Evolutionary conservation across 257 asterid species (phyloP), one percentile per base, ranked within the genome.

Genomic region (Nicotiana knightiana): DNA sequence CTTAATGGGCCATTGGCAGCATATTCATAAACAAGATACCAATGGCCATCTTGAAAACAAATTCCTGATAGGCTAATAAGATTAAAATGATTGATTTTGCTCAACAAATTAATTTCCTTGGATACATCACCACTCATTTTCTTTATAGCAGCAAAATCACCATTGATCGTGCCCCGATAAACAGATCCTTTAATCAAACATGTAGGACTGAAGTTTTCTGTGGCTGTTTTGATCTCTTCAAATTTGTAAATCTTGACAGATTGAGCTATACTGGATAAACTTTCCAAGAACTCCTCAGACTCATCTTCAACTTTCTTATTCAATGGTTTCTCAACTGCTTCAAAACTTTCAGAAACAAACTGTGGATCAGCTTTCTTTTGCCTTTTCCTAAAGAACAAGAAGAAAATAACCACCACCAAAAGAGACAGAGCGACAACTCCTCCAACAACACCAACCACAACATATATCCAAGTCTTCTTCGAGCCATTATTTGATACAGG

Each of bases 111-210:
- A 82, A 96, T 94, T 81, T 96, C 97, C 59, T 91, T 88, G 0
- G 97, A 83, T 6, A 96, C 99, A 70, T 94, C 95, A 43, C 99
- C 97, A n/a, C 81, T 92, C 89, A 89, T 91, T 86, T 84, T 94
- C 92, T 96, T 94, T 84, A 96, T 87, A 0, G 99, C 99, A 1
- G 99, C 99, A 18, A 86, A 81, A 82, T 96, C 99, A 11, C 97
- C 97, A 26, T 92, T 93, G 21, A 96, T 86, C 3, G 83, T 84
- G 24, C 93, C 99, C 7, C 94, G 89, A 86, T 96, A 94, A 63
- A 93, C 97, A 0, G 97, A 93, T 0, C 97, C 97, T 71, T 87
- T 87, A 54, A 96, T 91, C 90, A 51, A 67, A 71, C 84, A 87
- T 9, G 67, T 35, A 9, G 93, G 87, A 79, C 91, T 85, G 84